Conservation (phyloP, 129 eudicot species). For the Chrysanthemum lavandulifolium region DNA sequence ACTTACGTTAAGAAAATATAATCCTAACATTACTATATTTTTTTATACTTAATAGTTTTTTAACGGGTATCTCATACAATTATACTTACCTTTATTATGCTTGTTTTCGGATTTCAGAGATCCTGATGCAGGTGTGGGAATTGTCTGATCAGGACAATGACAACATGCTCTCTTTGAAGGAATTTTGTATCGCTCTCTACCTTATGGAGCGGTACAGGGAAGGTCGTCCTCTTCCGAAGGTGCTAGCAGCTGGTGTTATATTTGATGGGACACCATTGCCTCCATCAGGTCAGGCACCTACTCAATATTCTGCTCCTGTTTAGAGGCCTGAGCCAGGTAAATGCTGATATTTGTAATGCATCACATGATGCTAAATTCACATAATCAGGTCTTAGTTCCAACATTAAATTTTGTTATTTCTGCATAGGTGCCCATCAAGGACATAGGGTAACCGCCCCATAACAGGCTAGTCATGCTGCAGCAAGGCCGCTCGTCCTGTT, state of each 20-base stretch:
- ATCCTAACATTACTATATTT: neutral
- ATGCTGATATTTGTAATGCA: slow-evolving; percentile 7
- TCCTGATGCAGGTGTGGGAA: slow-evolving; percentile 90
- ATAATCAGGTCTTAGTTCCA: neutral
- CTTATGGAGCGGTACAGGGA: slow-evolving; percentile 87
- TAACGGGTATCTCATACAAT: neutral
- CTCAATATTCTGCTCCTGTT: slow-evolving; percentile 33
- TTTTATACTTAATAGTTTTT: neutral
- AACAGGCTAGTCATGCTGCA: slow-evolving; percentile 41
- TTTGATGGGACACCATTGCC: slow-evolving; percentile 59
- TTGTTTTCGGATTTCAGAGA: slow-evolving; percentile 47
- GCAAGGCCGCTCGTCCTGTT: slow-evolving; percentile 76
- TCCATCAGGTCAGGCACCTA: slow-evolving; percentile 34
- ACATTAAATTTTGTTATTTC: slow-evolving; percentile 7
- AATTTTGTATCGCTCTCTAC: slow-evolving; percentile 89
- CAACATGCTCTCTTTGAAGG: slow-evolving; percentile 87
- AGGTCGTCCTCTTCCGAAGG: slow-evolving; percentile 76
- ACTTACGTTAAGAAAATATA: too few relatives aligned
- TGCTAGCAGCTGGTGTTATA: slow-evolving; percentile 51
- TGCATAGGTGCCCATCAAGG: slow-evolving; percentile 32
- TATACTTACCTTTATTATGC: neutral
- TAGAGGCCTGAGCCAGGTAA: slow-evolving; percentile 36
- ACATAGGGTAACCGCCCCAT: slow-evolving; percentile 17
- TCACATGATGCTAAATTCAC: neutral
- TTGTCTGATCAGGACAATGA: slow-evolving; percentile 93